Evolutionary conservation across 2,329 filamentous ascomycete species (phyloP).

Genomic region (Talaromyces sp.): DNA sequence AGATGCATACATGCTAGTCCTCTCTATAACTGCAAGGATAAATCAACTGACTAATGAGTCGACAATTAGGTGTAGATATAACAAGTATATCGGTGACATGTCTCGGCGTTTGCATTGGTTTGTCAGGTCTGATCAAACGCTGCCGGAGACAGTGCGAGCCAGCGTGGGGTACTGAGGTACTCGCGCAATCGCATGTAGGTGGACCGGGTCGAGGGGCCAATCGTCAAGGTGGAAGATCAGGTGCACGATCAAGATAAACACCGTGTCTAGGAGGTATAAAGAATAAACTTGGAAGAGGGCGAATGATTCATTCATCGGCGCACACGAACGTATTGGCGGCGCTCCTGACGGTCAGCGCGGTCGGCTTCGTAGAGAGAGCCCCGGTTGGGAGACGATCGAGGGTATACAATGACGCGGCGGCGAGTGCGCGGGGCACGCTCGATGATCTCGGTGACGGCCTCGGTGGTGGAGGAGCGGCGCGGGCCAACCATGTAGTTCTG

Average conservation of each 20-base stretch:
- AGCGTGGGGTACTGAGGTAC: neutral
- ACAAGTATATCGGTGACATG: neutral
- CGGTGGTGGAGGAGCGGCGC: conserved; percentile 19
- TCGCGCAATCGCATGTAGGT: neutral
- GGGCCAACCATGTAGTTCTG: conserved; percentile 25
- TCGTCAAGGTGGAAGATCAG: neutral
- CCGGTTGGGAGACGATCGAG: conserved; percentile 20
- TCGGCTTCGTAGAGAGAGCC: conserved; percentile 33
- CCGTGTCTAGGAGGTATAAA: neutral
- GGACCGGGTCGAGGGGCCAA: neutral
- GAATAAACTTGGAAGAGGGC: conserved; percentile 22
- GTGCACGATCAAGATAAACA: neutral
- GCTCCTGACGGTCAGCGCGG: conserved; percentile 28
- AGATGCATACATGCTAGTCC: neutral
- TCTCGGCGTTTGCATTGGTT: neutral
- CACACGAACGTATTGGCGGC: conserved; percentile 23
- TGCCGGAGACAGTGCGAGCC: neutral
- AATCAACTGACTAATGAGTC: neutral
- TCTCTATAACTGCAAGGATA: neutral
- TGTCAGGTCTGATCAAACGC: neutral
- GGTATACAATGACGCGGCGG: conserved; percentile 31
- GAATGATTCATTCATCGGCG: conserved; percentile 21
- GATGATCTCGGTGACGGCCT: conserved; percentile 22
- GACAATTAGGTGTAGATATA: neutral
- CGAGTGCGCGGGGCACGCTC: conserved; percentile 24